A percentile compares a stretch with the other conserved stretches of the same genome.
Conservation (phyloP, 2,329 filamentous ascomycete species). For the Penicillium sp. region DNA sequence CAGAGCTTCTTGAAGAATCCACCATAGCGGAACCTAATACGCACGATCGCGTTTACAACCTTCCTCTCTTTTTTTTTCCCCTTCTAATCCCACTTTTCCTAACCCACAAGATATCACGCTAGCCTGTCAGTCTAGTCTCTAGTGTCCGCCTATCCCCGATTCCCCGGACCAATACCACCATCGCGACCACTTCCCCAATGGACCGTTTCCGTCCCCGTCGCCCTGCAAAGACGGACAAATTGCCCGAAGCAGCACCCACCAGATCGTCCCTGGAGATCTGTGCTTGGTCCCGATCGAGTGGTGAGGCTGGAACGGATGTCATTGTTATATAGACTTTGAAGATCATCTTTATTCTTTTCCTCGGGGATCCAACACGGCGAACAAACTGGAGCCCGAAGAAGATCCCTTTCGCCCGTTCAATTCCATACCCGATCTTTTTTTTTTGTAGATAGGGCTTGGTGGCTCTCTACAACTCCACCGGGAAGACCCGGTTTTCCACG, state of each 20-base stretch:
- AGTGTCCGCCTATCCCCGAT: slow-evolving; percentile 1
- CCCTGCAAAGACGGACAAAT: slow-evolving; percentile 24
- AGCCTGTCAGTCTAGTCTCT: slow-evolving; percentile 2
- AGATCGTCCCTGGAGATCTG: slow-evolving; percentile 22
- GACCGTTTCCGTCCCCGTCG: slow-evolving; percentile 6
- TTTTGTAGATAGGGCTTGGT: not conserved
- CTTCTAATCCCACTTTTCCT: not conserved
- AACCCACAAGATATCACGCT: not conserved
- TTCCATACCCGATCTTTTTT: not conserved
- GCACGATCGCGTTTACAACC: slow-evolving; percentile 12
- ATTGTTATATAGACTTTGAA: slow-evolving; percentile 10
- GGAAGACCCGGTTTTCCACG: slow-evolving; percentile 16
- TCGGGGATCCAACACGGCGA: not conserved
- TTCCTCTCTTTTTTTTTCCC: too few relatives aligned
- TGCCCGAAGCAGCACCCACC: slow-evolving; percentile 19
- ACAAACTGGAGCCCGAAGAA: not conserved
- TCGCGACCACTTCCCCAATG: not conserved
- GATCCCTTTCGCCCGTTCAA: not conserved
- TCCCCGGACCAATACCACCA: slow-evolving; percentile 2
- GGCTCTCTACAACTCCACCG: slow-evolving; percentile 7
- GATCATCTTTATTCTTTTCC: not conserved
- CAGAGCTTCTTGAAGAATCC: slow-evolving; percentile 15
- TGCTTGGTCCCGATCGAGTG: slow-evolving; percentile 16
- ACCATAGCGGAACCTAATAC: slow-evolving; percentile 10
- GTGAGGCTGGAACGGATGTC: slow-evolving; percentile 18